Evolutionary conservation across 176 grass and related monocot genomes (phyloP).

Genomic region (Rhynchospora pubera): DNA sequence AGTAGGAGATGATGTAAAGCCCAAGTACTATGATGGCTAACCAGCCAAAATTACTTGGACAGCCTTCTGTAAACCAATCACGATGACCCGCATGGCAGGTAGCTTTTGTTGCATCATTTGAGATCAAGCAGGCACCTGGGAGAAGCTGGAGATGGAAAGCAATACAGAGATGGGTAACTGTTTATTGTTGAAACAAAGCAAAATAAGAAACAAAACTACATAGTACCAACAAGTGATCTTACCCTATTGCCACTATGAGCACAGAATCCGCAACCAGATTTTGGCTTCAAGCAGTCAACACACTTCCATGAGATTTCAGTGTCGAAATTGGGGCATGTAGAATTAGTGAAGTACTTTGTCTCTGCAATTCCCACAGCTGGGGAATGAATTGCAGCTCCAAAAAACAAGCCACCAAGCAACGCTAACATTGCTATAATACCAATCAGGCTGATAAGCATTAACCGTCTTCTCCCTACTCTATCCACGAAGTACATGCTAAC

Average conservation of each 20-base stretch:
- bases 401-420: conserved; percentile 55
- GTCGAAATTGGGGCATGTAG: conserved; percentile 46
- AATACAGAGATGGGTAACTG: neutral
- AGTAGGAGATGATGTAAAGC: conserved; percentile 88
- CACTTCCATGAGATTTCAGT: conserved; percentile 50
- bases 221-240: neutral
- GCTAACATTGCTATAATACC: conserved; percentile 64
- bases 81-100: conserved; percentile 31
- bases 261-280: conserved; percentile 68
- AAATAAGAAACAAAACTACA: neutral
- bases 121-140: conserved; percentile 60
- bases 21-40: conserved; percentile 64
- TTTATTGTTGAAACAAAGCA: neutral
- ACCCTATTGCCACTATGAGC: conserved; percentile 60
- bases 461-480: conserved; percentile 51
- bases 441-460: conserved; percentile 76
- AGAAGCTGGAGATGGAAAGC: conserved; percentile 42
- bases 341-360: conserved; percentile 42
- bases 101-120: conserved; percentile 10
- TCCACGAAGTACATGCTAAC: conserved; percentile 96
- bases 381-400: conserved; percentile 44
- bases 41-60: conserved; percentile 87
- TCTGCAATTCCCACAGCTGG: conserved; percentile 41
- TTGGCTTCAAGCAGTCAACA: conserved; percentile 60
- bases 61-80: conserved; percentile 76